Conservation (phyloP, 2,329 filamentous ascomycete species). For the Malbranchea zuffiana region DNA sequence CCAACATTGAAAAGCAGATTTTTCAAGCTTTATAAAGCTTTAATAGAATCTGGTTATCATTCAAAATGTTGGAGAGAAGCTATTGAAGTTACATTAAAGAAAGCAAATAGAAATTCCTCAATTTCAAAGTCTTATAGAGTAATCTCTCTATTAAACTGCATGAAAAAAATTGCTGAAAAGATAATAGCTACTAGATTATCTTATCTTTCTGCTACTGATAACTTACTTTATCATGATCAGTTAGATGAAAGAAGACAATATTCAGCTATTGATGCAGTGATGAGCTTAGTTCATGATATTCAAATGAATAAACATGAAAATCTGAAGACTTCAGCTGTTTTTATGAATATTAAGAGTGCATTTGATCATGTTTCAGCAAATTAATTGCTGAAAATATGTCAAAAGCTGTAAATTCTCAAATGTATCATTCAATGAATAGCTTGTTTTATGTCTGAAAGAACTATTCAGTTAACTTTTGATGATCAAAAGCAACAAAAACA, state of each 20-base stretch:
- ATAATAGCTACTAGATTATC: too few relatives aligned
- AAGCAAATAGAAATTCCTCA: too few relatives aligned
- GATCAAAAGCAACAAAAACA: background rate
- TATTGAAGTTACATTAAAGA: too few relatives aligned
- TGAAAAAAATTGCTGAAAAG: conserved; percentile 3
- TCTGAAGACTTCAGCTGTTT: background rate
- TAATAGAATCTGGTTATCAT: conserved; percentile 4
- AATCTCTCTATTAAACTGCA: conserved; percentile 6
- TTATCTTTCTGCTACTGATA: too few relatives aligned
- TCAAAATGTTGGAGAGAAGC: too few relatives aligned
- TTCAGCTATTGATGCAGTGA: conserved; percentile 6
- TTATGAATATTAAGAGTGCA: background rate
- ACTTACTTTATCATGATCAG: conserved; percentile 7
- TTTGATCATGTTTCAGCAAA: too few relatives aligned
- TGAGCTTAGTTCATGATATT: too few relatives aligned
- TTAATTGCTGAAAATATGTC: too few relatives aligned
- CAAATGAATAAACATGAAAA: conserved; percentile 1
- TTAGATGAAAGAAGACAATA: conserved; percentile 1
- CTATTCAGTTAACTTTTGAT: too few relatives aligned
- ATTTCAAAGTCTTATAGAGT: conserved; percentile 4
- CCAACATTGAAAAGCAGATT: background rate
- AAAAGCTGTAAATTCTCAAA: too few relatives aligned
- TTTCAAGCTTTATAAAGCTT: background rate
- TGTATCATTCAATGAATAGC: too few relatives aligned
- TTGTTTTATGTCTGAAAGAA: too few relatives aligned